Evolutionary conservation across 1,284 basidiomycete species (phyloP), one percentile per base, ranked within the genome.

Genomic region (Malassezia psittaci): DNA sequence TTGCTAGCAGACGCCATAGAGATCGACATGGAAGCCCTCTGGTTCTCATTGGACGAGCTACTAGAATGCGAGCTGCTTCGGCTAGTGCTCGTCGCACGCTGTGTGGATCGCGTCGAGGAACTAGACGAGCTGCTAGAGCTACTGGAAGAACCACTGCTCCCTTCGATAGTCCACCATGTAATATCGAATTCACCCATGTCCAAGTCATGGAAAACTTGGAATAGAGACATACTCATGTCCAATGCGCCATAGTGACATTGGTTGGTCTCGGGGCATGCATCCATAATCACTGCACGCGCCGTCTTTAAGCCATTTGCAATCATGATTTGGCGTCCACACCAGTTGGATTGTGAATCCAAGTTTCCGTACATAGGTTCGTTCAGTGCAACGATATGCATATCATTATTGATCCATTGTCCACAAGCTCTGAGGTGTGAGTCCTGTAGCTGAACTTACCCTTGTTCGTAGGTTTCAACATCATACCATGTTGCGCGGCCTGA

Each of bases 291-390:
- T 10, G 68, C 68, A 29, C 55, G 56, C n/a, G 52, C 55, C 12
- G 62, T 62, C 54, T 64, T 68, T 13, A 56, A 15, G 12, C 64
- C 64, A 49, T 64, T 61, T 21, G 54, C 56, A 48, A 69, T 69
- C 58, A 62, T 64, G 39, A 69, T 68, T 15, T 64, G 59, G 46
- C 63, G 55, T 10, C 64, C 64, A 40, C 68, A 69, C 62, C 64
- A 67, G 12, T 50, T 60, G 5, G 66, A 69, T 2, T 37, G 47
- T 34, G 57, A 50, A 32, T 57, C 50, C 9, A 68, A 47, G 42
- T 62, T 43, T 19, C 68, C 68, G 44, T 67, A 69, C 63, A 65
- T 63, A 33, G 68, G 68, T 61, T 68, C 61, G 57, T 66, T 66
- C 18, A 69, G 54, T 12, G 68, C 68, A 16, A 69, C 68, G 37